Evolutionary conservation across 768 basidiomycete species (phyloP), one percentile per base, ranked within the genome.

Genomic region (Sarcomyxa edulis): DNA sequence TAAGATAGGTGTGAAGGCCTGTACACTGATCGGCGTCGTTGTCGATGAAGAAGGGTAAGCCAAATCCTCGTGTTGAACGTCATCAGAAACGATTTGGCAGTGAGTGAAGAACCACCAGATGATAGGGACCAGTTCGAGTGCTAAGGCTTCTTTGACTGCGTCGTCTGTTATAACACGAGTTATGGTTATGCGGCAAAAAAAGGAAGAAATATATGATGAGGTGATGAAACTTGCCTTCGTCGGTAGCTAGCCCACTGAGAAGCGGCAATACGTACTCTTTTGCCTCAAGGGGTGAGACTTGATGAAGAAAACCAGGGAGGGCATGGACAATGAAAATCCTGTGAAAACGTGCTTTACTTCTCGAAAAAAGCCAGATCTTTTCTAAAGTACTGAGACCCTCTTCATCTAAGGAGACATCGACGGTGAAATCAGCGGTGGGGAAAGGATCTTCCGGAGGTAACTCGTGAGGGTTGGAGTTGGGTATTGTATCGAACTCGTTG

Each of bases 51-150:
- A 60, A 23, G 64, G 55, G 47, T 64, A 53, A 31, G 52, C 39
- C 19, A 53, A 43, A 42, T 62, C 59, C 42, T 60, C 55, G 30
- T 56, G 50, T 20, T 49, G 44, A 34, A 56, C 55, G 39, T 68
- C 65, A 45, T 78, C 76, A 19, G 77, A 72, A 19, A 76, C 68
- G 24, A 89, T 55, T 55, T 77, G 75, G 55, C 86, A 91, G 47
- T 79, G 72, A 39, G 81, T 77, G 50, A 89, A 81, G 62, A 95
- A 97, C 81, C 90, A 95, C 91, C 91, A 96, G 33, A 96, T 76
- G 48, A 95, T 76, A 35, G 74, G 65, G 25, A 88, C 79, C 7
- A 98, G 67, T 47, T 88, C 82, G 2, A 78, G 71, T 1, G 88
- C 82, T 16, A 96, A 77, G 5, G 89, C 87, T 58, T 94, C 92